phyloP scores from a whole-genome alignment of 2,329 filamentous ascomycete genomes.

The Colletotrichum graminicola region DNA sequence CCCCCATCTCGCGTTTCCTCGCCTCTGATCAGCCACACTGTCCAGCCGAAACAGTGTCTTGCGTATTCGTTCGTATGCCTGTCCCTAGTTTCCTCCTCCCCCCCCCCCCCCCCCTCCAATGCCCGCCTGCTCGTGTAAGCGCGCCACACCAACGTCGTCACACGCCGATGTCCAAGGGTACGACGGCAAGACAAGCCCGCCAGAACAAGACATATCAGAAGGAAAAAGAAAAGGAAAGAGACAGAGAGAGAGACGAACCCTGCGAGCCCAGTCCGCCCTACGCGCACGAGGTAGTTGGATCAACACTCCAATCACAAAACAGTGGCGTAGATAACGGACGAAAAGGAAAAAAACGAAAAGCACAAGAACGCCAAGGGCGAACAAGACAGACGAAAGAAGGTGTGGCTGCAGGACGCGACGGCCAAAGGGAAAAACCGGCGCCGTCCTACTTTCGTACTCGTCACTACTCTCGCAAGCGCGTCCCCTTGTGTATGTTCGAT shows the following conservation, averaged over 20 bases:
- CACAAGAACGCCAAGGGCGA: neutral
- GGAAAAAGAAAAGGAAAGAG: neutral
- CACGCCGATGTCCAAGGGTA: neutral
- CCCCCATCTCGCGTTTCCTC: neutral
- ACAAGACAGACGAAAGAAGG: conserved; percentile 11
- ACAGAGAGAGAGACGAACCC: neutral
- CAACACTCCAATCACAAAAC: neutral
- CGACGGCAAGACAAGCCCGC: neutral
- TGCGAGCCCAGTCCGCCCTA: neutral
- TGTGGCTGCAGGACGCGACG: conserved; percentile 32
- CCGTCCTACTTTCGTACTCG: neutral
- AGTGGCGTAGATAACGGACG: neutral
- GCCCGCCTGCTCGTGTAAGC: conserved; percentile 1
- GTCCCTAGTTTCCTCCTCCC: neutral
- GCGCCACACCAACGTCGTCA: conserved; percentile 6
- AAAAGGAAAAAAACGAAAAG: neutral
- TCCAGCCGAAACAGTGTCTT: neutral
- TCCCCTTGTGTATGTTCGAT: neutral
- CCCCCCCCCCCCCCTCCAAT: neutral
- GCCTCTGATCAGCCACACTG: conserved; percentile 2
- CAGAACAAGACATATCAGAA: neutral
- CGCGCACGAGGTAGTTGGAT: neutral
- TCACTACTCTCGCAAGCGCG: neutral
- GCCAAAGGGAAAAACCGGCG: neutral
- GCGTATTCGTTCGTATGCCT: neutral